Base-by-base conservation (phyloP, 2,329 filamentous ascomycete species). In the Ceratocystis cacaofunesta region DNA sequence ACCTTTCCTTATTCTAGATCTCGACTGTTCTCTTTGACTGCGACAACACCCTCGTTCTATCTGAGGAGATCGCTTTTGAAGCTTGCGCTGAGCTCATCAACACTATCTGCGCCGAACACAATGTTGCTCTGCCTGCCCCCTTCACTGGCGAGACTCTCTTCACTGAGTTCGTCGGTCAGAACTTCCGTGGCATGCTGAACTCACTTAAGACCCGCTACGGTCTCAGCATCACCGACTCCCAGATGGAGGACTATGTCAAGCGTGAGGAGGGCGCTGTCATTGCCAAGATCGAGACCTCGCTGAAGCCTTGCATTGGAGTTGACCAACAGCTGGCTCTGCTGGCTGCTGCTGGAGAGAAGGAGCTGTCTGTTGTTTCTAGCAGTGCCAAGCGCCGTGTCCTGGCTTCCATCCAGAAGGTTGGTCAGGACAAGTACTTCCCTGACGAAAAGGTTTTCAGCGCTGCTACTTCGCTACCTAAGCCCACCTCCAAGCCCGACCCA, bases 21-120 rank as follows among this genome's bases (percentile, higher is more conserved):
- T 88, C 80, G 66, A 82, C 86, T 69, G 78, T 90, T 72, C 82
- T 90, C 71, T 88, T 90, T 75, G 87, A 90, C 75, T 86, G 83
- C 76, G 83, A 96, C 83, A 96, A 96, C 82, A 96, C 91, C 69
- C 89, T 96, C 74, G 90, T 94, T 74, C 85, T 94, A 71, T 95
- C 90, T 65, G 92, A 96, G 79, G 86, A 89, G 72, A 82, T 95
- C 71, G 91, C 91, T 74, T 95, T 96, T 75, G 89, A 92, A 78
- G 91, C 89, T 70, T 95, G 90, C 76, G 89, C 91, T 72, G 88
- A 89, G 68, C 85, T 96, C 69, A 87, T 90, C 80, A 96, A 96
- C 78, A 80, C 90, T 75, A 89, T 95, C 74, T 85, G 92, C 74
- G 80, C 81, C 71, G 81, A 82, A 72, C 81, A 87, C 72, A 78